A percentile compares a stretch with the other conserved stretches of the same genome.
phyloP scores from a whole-genome alignment of 129 eudicot species.

The Cynara cardunculus region DNA sequence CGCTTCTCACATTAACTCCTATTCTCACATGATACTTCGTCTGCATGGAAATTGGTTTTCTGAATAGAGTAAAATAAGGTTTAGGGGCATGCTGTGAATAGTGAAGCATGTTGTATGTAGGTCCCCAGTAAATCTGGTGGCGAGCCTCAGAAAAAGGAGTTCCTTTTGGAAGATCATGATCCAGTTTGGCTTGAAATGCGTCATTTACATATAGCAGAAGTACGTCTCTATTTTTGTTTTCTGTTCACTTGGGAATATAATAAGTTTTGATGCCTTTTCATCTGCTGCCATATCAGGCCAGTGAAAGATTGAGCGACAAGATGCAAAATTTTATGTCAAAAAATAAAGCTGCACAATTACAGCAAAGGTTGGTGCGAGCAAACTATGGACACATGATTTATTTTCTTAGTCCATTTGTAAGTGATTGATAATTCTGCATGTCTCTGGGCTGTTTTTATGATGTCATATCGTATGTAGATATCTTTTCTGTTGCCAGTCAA shows the following conservation, averaged over 20 bases:
- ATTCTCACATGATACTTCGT: too few relatives aligned
- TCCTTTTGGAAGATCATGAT: conserved; percentile 85
- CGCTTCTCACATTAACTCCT: too few relatives aligned
- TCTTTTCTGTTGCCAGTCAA: too few relatives aligned
- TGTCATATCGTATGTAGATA: background rate
- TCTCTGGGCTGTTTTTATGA: background rate
- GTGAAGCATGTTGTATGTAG: conserved; percentile 31
- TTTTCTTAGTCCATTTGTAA: background rate
- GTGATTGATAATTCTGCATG: background rate
- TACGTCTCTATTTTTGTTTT: conserved; percentile 19
- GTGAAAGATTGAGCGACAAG: conserved; percentile 83
- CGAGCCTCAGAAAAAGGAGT: conserved; percentile 68
- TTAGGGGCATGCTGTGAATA: conserved; percentile 13
- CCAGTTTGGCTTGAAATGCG: conserved; percentile 95
- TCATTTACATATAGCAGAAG: conserved; percentile 91
- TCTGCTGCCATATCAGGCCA: conserved; percentile 59
- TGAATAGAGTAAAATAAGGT: conserved; percentile 8
- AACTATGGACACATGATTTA: background rate
- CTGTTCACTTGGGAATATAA: background rate
- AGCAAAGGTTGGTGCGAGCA: conserved; percentile 63
- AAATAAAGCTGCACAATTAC: conserved; percentile 93
- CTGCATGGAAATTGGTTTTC: background rate
- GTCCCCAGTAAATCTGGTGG: conserved; percentile 73
- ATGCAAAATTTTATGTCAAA: conserved; percentile 79
- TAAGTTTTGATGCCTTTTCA: conserved; percentile 9